These are phyloP conservation scores for Annona cherimola DNA, from an alignment of 164 flowering plant species.

Conservation along the genomic window DNA sequence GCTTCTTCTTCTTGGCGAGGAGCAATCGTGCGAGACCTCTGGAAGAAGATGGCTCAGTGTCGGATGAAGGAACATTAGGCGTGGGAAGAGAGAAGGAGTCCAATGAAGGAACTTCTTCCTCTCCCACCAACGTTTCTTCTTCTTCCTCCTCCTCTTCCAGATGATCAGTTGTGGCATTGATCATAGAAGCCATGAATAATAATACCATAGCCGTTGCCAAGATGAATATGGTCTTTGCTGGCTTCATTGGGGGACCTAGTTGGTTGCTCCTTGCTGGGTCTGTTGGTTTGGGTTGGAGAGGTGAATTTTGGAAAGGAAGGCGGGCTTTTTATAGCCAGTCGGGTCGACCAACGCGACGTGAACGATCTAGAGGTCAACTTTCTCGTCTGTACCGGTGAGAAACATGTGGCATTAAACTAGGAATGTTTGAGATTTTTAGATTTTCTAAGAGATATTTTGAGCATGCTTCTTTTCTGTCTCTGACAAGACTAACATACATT, in stretches of 20 bases:
- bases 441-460: no score
- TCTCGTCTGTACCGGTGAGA: no score
- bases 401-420: no score
- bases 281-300: neutral
- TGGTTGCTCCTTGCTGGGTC: neutral
- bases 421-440: neutral
- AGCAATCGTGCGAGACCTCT: conserved; percentile 7
- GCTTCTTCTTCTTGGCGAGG: neutral
- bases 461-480: no score
- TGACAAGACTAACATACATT: neutral
- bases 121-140: neutral
- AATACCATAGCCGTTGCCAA: neutral
- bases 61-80: neutral
- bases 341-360: no score
- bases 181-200: neutral
- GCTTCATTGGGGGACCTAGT: no score
- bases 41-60: neutral
- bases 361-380: no score
- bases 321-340: neutral
- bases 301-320: neutral
- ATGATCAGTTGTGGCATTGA: neutral
- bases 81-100: neutral
- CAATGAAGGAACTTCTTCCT: neutral
- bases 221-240: conserved; percentile 5
- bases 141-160: conserved; percentile 2